Percentiles rank a stretch among this genome's conserved stretches.
Evolutionary conservation across 139 green algal species (phyloP).

Genomic region (Chlamydomonas sphaeroides): DNA sequence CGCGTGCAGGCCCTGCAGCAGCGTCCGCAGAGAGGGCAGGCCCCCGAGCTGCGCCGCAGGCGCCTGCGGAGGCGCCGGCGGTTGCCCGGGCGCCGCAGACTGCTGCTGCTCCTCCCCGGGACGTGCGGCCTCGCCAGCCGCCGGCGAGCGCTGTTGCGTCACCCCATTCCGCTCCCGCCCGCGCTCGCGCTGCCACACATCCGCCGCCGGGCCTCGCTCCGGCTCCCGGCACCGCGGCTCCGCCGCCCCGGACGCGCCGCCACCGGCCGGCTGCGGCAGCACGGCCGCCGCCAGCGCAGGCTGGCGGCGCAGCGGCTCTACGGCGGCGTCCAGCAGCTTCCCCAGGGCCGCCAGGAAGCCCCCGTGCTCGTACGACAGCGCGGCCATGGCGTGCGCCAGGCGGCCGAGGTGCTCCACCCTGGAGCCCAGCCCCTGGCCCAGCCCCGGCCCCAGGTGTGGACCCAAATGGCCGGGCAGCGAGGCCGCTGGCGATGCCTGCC

Average conservation of each 20-base stretch:
- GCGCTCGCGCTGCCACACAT: too few species aligned
- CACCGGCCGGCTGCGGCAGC: neutral
- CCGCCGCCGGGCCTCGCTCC: too few species aligned
- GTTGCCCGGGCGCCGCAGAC: neutral
- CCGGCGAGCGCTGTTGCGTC: too few species aligned
- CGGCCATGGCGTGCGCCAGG: conserved; percentile 19
- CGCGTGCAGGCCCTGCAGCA: conserved; percentile 6
- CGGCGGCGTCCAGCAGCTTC: neutral
- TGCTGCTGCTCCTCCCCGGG: too few species aligned
- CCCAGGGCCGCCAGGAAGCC: conserved; percentile 1
- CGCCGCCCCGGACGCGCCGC: too few species aligned
- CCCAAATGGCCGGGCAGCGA: too few species aligned
- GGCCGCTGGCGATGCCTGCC: too few species aligned
- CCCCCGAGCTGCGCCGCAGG: neutral
- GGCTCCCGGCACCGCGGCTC: too few species aligned
- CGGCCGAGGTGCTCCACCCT: neutral
- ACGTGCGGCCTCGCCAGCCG: too few species aligned
- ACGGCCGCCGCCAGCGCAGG: neutral
- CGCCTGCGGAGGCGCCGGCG: neutral
- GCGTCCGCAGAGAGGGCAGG: neutral
- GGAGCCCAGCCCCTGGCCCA: too few species aligned
- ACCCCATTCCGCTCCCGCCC: too few species aligned
- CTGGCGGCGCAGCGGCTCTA: neutral
- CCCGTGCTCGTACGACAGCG: neutral
- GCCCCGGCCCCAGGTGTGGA: too few species aligned